phyloP scores from a whole-genome alignment of 108 stramenopile species.

The Nannochloropsis gaditana region DNA sequence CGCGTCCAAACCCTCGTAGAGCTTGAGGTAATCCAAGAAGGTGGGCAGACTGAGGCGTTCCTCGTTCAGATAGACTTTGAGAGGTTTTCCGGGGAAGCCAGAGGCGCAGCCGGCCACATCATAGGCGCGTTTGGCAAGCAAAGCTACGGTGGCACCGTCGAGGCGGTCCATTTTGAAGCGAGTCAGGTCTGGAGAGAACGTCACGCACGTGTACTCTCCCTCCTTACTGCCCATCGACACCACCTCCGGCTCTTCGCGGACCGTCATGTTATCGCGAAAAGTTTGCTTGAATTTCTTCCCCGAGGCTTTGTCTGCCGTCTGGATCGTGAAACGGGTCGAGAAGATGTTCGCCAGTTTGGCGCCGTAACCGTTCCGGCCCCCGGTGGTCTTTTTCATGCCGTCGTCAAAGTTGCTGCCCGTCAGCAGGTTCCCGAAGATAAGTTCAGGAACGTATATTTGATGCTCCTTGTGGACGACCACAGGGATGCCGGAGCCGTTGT shows the following conservation, averaged over 20 bases:
- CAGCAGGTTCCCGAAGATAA: slow-evolving; percentile 94
- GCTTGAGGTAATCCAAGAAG: slow-evolving; percentile 83
- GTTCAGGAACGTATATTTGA: slow-evolving; percentile 70
- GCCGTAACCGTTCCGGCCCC: slow-evolving; percentile 98
- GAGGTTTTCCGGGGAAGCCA: slow-evolving; percentile 61
- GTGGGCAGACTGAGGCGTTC: slow-evolving; percentile 65
- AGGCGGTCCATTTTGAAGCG: slow-evolving; percentile 85
- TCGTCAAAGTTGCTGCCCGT: slow-evolving; percentile 98
- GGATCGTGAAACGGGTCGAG: slow-evolving; percentile 70
- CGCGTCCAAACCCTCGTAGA: slow-evolving; percentile 74
- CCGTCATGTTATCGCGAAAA: slow-evolving; percentile 85
- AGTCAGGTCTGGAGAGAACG: slow-evolving; percentile 84
- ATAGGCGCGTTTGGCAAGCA: slow-evolving; percentile 75
- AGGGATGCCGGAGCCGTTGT: slow-evolving; percentile 78
- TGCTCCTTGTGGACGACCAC: slow-evolving; percentile 60
- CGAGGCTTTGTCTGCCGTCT: slow-evolving; percentile 72
- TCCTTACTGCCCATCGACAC: slow-evolving; percentile 54
- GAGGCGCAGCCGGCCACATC: slow-evolving; percentile 85
- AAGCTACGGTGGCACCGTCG: slow-evolving; percentile 78
- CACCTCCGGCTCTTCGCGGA: background rate
- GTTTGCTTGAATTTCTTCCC: slow-evolving; percentile 74
- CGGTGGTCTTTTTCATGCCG: slow-evolving; percentile 87
- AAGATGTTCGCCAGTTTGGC: slow-evolving; percentile 99
- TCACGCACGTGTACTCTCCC: slow-evolving; percentile 89
- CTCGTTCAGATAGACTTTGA: slow-evolving; percentile 78